phyloP scores from a whole-genome alignment of 2,329 filamentous ascomycete genomes.

The Trichoderma hamatum region DNA sequence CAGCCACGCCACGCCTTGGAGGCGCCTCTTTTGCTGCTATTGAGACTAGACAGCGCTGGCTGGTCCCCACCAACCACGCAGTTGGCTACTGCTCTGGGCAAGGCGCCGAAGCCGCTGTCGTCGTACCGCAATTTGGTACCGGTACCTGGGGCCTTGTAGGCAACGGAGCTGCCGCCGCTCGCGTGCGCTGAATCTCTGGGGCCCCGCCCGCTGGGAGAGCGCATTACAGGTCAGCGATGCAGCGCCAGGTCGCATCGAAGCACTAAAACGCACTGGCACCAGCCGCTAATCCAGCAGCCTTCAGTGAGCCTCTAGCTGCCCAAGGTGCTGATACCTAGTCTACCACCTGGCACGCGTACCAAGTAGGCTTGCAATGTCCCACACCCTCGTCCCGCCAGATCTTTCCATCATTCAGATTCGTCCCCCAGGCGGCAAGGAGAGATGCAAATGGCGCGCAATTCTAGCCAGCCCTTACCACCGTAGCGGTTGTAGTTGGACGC shows the following conservation, averaged over 20 bases:
- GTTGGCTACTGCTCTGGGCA: conserved; percentile 27
- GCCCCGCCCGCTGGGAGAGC: conserved; percentile 19
- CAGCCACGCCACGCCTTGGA: conserved; percentile 19
- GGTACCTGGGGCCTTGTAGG: conserved; percentile 13
- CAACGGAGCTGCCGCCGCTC: conserved; percentile 19
- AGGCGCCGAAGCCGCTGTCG: conserved; percentile 20
- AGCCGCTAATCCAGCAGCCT: neutral
- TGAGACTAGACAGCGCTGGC: neutral
- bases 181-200: conserved; percentile 25
- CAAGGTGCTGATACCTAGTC: neutral
- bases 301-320: neutral
- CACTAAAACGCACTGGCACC: neutral
- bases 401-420: neutral
- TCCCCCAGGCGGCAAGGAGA: neutral
- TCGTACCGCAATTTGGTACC: neutral
- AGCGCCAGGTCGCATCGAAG: neutral
- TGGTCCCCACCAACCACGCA: conserved; percentile 27
- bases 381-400: neutral
- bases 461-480: conserved; percentile 5
- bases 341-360: neutral
- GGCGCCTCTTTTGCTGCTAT: conserved; percentile 12
- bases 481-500: conserved; percentile 7
- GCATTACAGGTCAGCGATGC: conserved; percentile 2
- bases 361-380: conserved; percentile 3
- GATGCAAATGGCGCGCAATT: neutral